These are phyloP conservation scores for Agastache rugosa DNA, from an alignment of 257 asterid species.

Conservation along the genomic window DNA sequence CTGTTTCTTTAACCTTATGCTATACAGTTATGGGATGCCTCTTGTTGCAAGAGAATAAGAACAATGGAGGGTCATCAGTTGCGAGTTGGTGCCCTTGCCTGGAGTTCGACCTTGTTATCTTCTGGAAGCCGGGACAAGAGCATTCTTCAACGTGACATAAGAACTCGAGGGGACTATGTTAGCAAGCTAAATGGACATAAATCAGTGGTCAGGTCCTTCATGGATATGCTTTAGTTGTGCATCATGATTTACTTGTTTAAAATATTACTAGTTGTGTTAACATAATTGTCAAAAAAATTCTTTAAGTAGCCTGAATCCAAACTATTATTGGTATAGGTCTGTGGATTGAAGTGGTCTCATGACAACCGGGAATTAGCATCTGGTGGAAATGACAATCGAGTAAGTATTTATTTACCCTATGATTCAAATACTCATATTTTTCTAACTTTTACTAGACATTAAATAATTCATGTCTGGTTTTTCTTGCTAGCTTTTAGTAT, in stretches of 20 bases:
- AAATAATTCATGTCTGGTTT: background rate
- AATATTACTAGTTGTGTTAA: too few relatives aligned
- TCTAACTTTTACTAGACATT: constrained; percentile 1
- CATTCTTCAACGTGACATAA: constrained; percentile 89
- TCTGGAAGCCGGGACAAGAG: constrained; percentile 95
- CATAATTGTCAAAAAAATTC: too few relatives aligned
- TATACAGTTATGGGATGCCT: constrained; percentile 86
- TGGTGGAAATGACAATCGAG: constrained; percentile 93
- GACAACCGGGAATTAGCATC: constrained; percentile 97
- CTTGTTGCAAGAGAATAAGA: constrained; percentile 83
- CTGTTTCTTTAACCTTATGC: constrained; percentile 24
- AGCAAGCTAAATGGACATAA: constrained; percentile 91
- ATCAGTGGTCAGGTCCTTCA: constrained; percentile 71
- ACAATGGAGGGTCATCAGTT: constrained; percentile 90
- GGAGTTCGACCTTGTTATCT: constrained; percentile 84
- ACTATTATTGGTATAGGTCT: constrained; percentile 58
- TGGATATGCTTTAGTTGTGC: constrained; percentile 16
- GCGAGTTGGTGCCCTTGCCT: constrained; percentile 92
- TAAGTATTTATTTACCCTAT: constrained; percentile 42
- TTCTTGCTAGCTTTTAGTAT: constrained; percentile 70
- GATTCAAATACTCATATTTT: constrained; percentile 21
- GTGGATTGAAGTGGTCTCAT: constrained; percentile 98
- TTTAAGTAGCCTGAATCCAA: constrained; percentile 6
- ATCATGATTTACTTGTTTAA: background rate
- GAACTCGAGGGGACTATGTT: constrained; percentile 75